These are phyloP conservation scores for Lolium rigidum DNA, from an alignment of 176 grass and related monocot species.

Conservation along the genomic window DNA sequence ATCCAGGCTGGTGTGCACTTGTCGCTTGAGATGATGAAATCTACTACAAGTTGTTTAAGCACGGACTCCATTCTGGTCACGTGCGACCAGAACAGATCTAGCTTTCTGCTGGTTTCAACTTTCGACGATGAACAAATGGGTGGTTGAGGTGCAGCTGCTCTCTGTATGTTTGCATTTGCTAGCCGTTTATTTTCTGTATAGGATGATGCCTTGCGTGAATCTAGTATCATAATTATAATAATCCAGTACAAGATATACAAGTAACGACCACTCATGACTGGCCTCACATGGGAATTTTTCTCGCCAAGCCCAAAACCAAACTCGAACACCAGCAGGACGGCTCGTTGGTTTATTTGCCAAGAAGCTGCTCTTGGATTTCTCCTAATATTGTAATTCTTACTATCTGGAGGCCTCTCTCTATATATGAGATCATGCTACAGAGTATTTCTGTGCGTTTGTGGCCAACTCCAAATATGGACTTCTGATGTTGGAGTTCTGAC, in stretches of 20 bases:
- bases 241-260: not conserved
- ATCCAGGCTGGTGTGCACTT: not conserved
- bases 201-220: slow-evolving; percentile 8
- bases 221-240: not conserved
- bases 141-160: not conserved
- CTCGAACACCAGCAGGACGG: too few species aligned
- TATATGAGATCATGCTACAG: too few species aligned
- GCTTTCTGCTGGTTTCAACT: not conserved
- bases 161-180: not conserved
- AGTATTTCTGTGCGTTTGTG: too few species aligned
- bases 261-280: not conserved
- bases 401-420: too few species aligned
- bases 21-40: not conserved
- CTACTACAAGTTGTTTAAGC: slow-evolving; percentile 1
- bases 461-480: too few species aligned
- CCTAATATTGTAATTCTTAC: too few species aligned
- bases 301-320: too few species aligned
- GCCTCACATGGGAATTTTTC: too few species aligned
- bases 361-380: too few species aligned
- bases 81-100: not conserved
- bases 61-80: not conserved
- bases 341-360: too few species aligned
- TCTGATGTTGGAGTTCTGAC: too few species aligned
- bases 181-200: not conserved
- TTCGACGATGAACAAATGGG: not conserved